Evolutionary conservation across 768 basidiomycete species (phyloP).

Genomic region (Amanita pallidorosea): DNA sequence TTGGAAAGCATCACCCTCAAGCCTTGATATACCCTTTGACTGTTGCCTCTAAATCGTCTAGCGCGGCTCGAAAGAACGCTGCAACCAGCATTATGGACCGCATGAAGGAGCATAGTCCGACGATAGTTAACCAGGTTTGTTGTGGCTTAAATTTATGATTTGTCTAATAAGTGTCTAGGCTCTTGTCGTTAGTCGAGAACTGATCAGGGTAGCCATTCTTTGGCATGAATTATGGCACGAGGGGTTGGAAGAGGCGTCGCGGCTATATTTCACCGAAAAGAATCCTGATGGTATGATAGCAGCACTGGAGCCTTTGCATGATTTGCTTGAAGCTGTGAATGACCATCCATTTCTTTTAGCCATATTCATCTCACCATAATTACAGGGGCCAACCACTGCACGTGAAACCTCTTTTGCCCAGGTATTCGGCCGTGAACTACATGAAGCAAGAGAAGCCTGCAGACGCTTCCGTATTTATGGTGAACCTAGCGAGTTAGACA

Average conservation of each 20-base stretch:
- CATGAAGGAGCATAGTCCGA: slow-evolving; percentile 85
- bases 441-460: slow-evolving; percentile 87
- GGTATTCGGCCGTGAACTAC: slow-evolving; percentile 85
- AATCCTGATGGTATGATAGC: slow-evolving; percentile 97
- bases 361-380: slow-evolving; percentile 3
- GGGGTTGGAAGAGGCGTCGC: slow-evolving; percentile 93
- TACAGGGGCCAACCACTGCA: slow-evolving; percentile 84
- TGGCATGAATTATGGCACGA: slow-evolving; percentile 99
- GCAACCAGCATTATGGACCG: slow-evolving; percentile 83
- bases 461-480: slow-evolving; percentile 77
- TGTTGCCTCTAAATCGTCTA: slow-evolving; percentile 94
- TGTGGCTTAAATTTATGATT: not conserved
- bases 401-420: slow-evolving; percentile 94
- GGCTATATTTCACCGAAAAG: slow-evolving; percentile 93
- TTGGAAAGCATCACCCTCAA: slow-evolving; percentile 95
- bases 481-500: slow-evolving; percentile 84
- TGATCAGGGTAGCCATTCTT: slow-evolving; percentile 93
- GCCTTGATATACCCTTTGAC: slow-evolving; percentile 93
- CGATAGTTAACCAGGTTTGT: slow-evolving; percentile 76
- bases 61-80: slow-evolving; percentile 66
- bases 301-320: slow-evolving; percentile 84
- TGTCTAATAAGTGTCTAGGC: slow-evolving; percentile 38
- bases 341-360: not conserved
- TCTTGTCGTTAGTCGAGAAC: slow-evolving; percentile 79
- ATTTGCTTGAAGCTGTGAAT: slow-evolving; percentile 76